phyloP scores from a whole-genome alignment of 352 stramenopile species.

The Globisporangium ultimum region DNA sequence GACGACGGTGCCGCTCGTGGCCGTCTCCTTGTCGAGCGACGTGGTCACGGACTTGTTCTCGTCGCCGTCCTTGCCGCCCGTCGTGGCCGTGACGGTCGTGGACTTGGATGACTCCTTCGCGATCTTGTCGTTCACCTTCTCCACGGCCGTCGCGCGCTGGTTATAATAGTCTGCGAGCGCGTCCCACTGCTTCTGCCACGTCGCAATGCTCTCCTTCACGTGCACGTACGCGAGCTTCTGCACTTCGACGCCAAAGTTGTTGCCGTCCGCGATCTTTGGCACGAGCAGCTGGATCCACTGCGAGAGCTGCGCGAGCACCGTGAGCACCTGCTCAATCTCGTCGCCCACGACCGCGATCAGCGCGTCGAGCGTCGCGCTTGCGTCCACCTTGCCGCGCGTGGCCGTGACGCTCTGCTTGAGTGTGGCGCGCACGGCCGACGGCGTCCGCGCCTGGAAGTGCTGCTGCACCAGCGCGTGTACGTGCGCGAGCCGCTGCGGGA shows the following conservation, averaged over 20 bases:
- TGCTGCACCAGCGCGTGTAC: constrained; percentile 47
- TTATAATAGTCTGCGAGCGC: constrained; percentile 65
- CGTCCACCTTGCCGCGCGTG: constrained; percentile 26
- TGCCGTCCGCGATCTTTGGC: constrained; percentile 75
- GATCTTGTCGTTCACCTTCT: constrained; percentile 73
- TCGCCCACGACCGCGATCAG: constrained; percentile 43
- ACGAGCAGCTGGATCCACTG: constrained; percentile 76
- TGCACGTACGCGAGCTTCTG: constrained; percentile 72
- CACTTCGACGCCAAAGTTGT: constrained; percentile 88
- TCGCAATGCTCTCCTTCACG: constrained; percentile 58
- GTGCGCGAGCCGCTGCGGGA: constrained; percentile 40
- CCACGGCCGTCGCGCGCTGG: constrained; percentile 52
- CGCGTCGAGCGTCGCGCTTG: constrained; percentile 37
- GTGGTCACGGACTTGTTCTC: constrained; percentile 67
- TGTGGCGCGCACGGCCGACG: constrained; percentile 33
- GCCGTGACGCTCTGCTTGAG: constrained; percentile 31
- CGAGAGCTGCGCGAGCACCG: constrained; percentile 47
- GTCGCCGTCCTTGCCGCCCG: constrained; percentile 63
- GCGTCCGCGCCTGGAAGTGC: constrained; percentile 37
- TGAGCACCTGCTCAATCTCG: constrained; percentile 50
- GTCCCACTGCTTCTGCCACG: constrained; percentile 80
- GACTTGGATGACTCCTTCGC: constrained; percentile 56
- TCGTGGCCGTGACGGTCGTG: constrained; percentile 51
- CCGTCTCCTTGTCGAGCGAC: constrained; percentile 55
- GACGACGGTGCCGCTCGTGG: constrained; percentile 21